phyloP scores from a whole-genome alignment of 2,329 filamentous ascomycete genomes.

The Epichloe glyceriae region DNA sequence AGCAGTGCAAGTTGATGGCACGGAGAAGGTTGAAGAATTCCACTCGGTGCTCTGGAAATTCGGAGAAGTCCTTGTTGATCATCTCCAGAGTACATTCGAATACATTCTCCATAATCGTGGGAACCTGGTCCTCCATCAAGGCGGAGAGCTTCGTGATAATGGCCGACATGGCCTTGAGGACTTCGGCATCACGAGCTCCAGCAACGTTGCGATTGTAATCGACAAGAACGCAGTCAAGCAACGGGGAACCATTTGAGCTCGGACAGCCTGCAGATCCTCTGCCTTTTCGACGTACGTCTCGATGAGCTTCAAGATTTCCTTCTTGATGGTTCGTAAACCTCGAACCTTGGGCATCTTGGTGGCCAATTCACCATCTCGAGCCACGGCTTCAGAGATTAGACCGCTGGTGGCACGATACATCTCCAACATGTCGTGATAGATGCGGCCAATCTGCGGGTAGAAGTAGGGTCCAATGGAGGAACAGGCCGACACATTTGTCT shows the following conservation, averaged over 20 bases:
- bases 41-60: slow-evolving; percentile 97
- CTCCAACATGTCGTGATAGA: slow-evolving; percentile 96
- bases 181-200: slow-evolving; percentile 89
- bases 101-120: slow-evolving; percentile 94
- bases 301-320: slow-evolving; percentile 96
- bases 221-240: slow-evolving; percentile 83
- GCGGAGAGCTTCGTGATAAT: slow-evolving; percentile 93
- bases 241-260: slow-evolving; percentile 87
- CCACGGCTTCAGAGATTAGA: slow-evolving; percentile 87
- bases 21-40: slow-evolving; percentile 97
- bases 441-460: slow-evolving; percentile 92
- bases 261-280: slow-evolving; percentile 87
- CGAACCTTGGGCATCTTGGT: slow-evolving; percentile 97
- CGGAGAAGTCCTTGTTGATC: slow-evolving; percentile 99
- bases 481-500: slow-evolving; percentile 98
- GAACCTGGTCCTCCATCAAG: slow-evolving; percentile 97
- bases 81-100: slow-evolving; percentile 98
- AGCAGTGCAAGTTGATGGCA: slow-evolving; percentile 94
- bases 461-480: slow-evolving; percentile 95
- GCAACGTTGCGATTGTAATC: slow-evolving; percentile 97
- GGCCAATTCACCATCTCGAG: slow-evolving; percentile 79
- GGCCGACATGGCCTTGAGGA: slow-evolving; percentile 93
- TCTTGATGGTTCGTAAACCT: slow-evolving; percentile 94
- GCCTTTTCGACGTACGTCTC: slow-evolving; percentile 98
- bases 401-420: slow-evolving; percentile 98